Evolutionary conservation across 2,329 filamentous ascomycete genomes (phyloP), one percentile per base, ranked within the genome.

Genomic region (Trichophyton verrucosum): DNA sequence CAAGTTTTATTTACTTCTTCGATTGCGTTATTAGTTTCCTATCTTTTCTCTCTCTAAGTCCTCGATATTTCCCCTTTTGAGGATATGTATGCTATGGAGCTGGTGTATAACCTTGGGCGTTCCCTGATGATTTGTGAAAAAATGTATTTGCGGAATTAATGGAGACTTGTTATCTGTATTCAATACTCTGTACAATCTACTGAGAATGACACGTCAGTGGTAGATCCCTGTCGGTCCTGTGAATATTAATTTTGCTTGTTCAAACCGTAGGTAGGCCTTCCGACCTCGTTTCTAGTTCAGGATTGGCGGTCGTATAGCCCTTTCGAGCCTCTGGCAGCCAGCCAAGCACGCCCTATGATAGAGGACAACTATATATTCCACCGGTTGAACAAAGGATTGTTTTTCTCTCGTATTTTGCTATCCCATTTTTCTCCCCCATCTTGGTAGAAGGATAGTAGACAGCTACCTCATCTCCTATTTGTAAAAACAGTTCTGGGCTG

Each of bases 11-110:
- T 36, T 36, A 33, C 6, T 20, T 36, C 51, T 46, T 36, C 63
- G 44, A 40, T 61, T 62, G 44, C 44, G 44, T 47, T 47, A 47
- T 58, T 42, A 24, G 42, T 61, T 33, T 53, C 22, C 13, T 63
- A 53, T 63, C 61, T 60, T 60, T 62, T 57, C 58, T 61, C 51
- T 59, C 61, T 62, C 57, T 62, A 55, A 58, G 55, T 65, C 63
- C 66, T 64, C 47, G 13, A 13, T 22, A 11, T 30, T 36, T 11
- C 36, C 38, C 42, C 20, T 44, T 33, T 36, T 36, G 51, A 55
- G 27, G 51, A 55, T 9, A 55, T 55, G 51, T 55, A 55, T 55
- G 46, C 20, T 36, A 55, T 22, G 51, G 51, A 55, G 51, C 51
- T 36, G 24, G 15, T 36, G 51, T 55, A 55, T 55, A n/a, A 55